A percentile compares a stretch with the other conserved stretches of the same genome.
phyloP scores from a whole-genome alignment of 768 basidiomycete genomes.

The Amanita subjunquillea region DNA sequence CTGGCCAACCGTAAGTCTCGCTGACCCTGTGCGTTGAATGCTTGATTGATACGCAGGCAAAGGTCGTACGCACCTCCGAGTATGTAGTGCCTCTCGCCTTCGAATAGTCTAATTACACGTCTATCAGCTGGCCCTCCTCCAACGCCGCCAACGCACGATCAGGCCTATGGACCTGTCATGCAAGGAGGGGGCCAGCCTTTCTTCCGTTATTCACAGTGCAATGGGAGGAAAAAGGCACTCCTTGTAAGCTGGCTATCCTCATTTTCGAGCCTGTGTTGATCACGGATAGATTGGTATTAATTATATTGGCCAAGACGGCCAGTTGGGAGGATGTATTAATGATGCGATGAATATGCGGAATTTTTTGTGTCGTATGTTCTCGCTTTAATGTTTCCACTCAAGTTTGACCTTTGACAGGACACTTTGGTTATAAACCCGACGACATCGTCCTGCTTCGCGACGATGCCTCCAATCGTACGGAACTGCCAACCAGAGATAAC shows the following conservation, averaged over 20 bases:
- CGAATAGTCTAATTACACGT: not conserved
- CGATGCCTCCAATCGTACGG: constrained; percentile 48
- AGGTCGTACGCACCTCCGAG: constrained; percentile 11
- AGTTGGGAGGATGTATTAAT: constrained; percentile 82
- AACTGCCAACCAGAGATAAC: constrained; percentile 69
- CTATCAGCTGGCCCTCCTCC: constrained; percentile 30
- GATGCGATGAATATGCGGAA: constrained; percentile 73
- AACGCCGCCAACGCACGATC: constrained; percentile 44
- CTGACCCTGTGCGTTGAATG: constrained; percentile 7
- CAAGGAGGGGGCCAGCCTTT: constrained; percentile 38
- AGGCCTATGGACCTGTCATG: constrained; percentile 54
- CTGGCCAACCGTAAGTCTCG: constrained; percentile 10
- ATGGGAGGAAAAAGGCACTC: constrained; percentile 78
- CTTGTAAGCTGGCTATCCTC: constrained; percentile 42
- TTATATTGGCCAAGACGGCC: constrained; percentile 59
- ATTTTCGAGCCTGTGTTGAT: not conserved
- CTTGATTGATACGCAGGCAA: constrained; percentile 7
- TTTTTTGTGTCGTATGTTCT: constrained; percentile 60
- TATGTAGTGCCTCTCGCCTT: not conserved
- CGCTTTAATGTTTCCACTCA: not conserved
- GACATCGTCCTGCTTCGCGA: constrained; percentile 88
- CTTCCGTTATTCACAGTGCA: constrained; percentile 89
- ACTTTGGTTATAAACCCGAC: constrained; percentile 57
- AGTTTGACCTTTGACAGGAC: constrained; percentile 21
- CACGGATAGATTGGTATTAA: constrained; percentile 74